Base-by-base conservation (phyloP, 495 filamentous ascomycete species). In the Neurospora cerealis region DNA sequence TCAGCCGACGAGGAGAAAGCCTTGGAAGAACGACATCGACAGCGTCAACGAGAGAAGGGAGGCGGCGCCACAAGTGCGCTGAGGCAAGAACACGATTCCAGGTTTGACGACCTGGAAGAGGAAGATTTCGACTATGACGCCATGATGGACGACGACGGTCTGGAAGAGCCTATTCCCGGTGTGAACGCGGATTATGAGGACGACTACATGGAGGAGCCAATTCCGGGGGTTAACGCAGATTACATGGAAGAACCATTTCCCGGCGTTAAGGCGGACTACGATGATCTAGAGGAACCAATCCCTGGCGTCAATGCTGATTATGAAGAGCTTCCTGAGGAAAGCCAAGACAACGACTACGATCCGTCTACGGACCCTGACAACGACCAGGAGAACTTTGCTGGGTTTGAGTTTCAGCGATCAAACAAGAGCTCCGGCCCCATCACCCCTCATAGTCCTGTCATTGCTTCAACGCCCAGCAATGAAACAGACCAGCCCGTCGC, bases 1-100 rank as follows among this genome's bases (percentile, higher is more conserved):
- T 90, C 93, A 17, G 90, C 91, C 6, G 87, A 87, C 13, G 90
- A 97, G 79, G 94, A 98, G 80, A 91, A 90, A 78, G 78, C 95
- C 3, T 81, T 98, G 19, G 94, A 98, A 83, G 94, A 97, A 78
- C 90, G 93, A 46, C 92, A 96, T 76, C 90, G 92, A 71, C 88
- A 92, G 73, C 90, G 92, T 70, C 90, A 91, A 42, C 83, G 87
- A 39, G 87, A 88, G 69, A 88, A 85, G 78, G 83, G 85, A 69
- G 72, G 72, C 69, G 28, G 54, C 3, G 54, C 54, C 54, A 32
- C 54, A 32, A 62, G 54, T 62, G 54, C 54, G 2, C 54, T 62
- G 13, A 62, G 54, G 15, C 54, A 62, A 62, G 48, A 76, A 39
- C 77, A 84, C 24, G 83, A 85, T 78, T 83, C 85, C 48, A 76